These are phyloP conservation scores for Mycena chlorophos DNA, from an alignment of 768 basidiomycete species.

Conservation along the genomic window DNA sequence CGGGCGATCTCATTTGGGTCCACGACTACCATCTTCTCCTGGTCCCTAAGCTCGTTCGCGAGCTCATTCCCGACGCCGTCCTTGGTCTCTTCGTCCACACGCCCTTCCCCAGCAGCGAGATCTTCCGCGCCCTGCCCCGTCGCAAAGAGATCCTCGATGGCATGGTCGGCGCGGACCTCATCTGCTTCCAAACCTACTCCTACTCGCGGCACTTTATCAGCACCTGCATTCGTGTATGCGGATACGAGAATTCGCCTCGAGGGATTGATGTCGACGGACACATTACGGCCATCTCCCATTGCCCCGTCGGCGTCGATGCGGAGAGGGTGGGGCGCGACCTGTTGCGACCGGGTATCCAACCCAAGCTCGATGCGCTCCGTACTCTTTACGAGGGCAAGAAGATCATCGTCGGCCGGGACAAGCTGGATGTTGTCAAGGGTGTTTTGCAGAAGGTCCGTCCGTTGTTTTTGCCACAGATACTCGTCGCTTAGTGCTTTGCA, in stretches of 20 bases:
- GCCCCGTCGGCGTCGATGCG: conserved; percentile 94
- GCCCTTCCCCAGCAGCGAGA: conserved; percentile 95
- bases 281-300: conserved; percentile 79
- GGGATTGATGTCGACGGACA: conserved; percentile 87
- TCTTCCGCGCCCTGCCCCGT: conserved; percentile 90
- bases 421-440: conserved; percentile 98
- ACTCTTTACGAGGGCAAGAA: conserved; percentile 93
- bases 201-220: conserved; percentile 87
- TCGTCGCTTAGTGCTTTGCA: conserved; percentile 33
- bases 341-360: conserved; percentile 79
- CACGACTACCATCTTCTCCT: conserved; percentile 97
- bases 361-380: conserved; percentile 85
- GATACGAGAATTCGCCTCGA: conserved; percentile 76
- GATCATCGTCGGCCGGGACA: conserved; percentile 96
- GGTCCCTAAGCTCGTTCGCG: conserved; percentile 81
- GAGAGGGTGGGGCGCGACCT: conserved; percentile 83
- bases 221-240: conserved; percentile 94
- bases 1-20: conserved; percentile 89
- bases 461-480: background rate
- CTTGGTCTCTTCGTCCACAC: conserved; percentile 96
- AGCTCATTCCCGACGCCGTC: conserved; percentile 63
- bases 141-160: conserved; percentile 95
- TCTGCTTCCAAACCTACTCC: conserved; percentile 80
- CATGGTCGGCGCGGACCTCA: conserved; percentile 94
- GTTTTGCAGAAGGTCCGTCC: conserved; percentile 83